Percentiles rank a stretch among this genome's conserved stretches.
These are phyloP conservation scores for Phytophthora syringae DNA, from an alignment of 352 stramenopile genomes.

Conservation along the genomic window DNA sequence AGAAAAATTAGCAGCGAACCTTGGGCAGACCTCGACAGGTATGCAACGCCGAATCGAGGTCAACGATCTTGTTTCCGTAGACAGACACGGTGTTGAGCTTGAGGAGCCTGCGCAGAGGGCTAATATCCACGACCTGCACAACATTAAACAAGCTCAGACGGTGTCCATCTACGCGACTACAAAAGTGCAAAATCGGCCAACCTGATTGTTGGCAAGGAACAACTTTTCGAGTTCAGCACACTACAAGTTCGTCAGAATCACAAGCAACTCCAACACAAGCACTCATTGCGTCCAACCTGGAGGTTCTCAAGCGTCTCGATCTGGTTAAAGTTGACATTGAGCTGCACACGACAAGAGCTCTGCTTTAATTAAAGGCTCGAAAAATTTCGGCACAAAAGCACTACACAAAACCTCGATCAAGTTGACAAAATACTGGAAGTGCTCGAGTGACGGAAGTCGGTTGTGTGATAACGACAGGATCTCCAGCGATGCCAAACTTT, in stretches of 20 bases:
- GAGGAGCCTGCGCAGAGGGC: constrained; percentile 47
- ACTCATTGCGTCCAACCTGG: constrained; percentile 35
- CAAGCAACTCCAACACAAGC: no score
- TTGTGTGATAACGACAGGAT: constrained; percentile 89
- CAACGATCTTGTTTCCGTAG: constrained; percentile 60
- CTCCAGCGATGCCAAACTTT: constrained; percentile 65
- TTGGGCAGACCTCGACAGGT: constrained; percentile 61
- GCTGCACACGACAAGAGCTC: constrained; percentile 28
- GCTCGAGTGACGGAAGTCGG: constrained; percentile 54
- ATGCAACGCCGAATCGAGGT: constrained; percentile 56
- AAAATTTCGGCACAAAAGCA: no score
- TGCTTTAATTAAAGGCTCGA: constrained; percentile 4
- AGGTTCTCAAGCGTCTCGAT: constrained; percentile 57
- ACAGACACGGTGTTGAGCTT: constrained; percentile 68
- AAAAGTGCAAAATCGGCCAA: constrained; percentile 9
- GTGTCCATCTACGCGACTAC: neutral
- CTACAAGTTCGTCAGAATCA: no score
- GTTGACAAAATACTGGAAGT: constrained; percentile 76
- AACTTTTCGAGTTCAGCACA: constrained; percentile 68
- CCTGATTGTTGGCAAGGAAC: constrained; percentile 68
- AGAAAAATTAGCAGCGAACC: constrained; percentile 18
- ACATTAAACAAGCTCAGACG: neutral
- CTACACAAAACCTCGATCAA: constrained; percentile 63
- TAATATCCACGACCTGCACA: constrained; percentile 53
- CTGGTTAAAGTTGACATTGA: constrained; percentile 78